Base-by-base conservation (phyloP, 345 rosid species). In the Citrus unshiu region DNA sequence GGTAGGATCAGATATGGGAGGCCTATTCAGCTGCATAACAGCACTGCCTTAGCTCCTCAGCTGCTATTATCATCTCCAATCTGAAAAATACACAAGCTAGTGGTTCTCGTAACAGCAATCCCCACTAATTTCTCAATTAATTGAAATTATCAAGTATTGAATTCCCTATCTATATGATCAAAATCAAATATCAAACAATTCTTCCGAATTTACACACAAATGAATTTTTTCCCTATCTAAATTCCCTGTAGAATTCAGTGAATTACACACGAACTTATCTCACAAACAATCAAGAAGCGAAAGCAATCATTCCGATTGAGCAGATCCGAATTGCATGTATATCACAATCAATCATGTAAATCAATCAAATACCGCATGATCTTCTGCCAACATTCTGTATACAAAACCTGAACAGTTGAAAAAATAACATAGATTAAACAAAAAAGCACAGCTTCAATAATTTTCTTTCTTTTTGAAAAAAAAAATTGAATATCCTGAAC, bases 321-420 rank as follows among this genome's bases (percentile, higher is more conserved):
- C 68, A 61, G 81, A 82, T 80, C 85, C 62, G 10, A 82, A 37
- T 60, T 30, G 74, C 63, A 73, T 39, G 76, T 25, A 57, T 32
- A 75, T 12, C 40, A 72, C n/a, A 77, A 77, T 62, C 78, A 79
- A n/a, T 64, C 66, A 70, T 35, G n/a, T 37, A 62, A 68, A 70
- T 62, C 62, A 54, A 71, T 24, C 74, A 21, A 72, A 70, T 22
- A 57, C 40, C 57, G 77, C 46, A 73, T 43, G 82, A 80, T 75
- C 73, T 54, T 69, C 71, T 4, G 70, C 72, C 43, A 75, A 69
- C 63, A 77, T 74, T 57, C 77, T 34, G 35, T 24, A 71, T 60
- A 67, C 4, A 27, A 62, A 77, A 77, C 81, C 83, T 82, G 73
- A 73, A 67, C 56, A 72, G n/a, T 43, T 29, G 40, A 63, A 19